Conservation (phyloP, 345 rosid genomes). For the Clausena lansium region DNA sequence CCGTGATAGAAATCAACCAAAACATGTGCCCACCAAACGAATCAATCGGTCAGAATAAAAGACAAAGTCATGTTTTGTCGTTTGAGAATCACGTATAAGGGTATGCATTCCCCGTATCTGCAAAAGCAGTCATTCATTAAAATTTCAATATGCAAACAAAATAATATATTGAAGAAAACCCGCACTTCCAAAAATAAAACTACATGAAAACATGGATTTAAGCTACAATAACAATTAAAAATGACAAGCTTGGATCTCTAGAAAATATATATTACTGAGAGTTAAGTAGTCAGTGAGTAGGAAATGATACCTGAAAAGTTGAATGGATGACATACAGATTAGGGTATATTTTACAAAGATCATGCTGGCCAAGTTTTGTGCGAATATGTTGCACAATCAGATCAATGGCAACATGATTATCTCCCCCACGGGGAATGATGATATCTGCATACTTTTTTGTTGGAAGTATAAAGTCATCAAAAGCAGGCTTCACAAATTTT, state of each 20-base stretch:
- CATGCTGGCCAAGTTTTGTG: conserved; percentile 97
- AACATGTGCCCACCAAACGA: conserved; percentile 74
- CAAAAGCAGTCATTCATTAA: conserved; percentile 19
- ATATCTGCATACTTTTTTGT: conserved; percentile 99
- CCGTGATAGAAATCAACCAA: conserved; percentile 1
- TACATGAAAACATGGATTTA: background rate
- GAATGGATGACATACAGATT: conserved; percentile 91
- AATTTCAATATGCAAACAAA: background rate
- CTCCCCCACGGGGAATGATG: conserved; percentile 99
- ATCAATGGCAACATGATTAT: conserved; percentile 97
- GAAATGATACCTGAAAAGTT: conserved; percentile 80
- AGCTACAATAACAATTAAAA: background rate
- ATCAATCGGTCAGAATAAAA: conserved; percentile 95
- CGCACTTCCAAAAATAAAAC: background rate
- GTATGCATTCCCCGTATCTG: conserved; percentile 99
- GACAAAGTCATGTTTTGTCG: conserved; percentile 93
- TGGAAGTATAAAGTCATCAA: conserved; percentile 98
- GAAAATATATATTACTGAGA: background rate
- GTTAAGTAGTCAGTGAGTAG: background rate
- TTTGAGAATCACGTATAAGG: conserved; percentile 92
- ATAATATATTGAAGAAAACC: background rate
- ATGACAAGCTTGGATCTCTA: background rate
- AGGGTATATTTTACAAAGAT: conserved; percentile 97
- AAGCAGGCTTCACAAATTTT: conserved; percentile 97
- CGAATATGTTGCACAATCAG: conserved; percentile 97